Percentiles rank a stretch among this genome's conserved stretches.
Conservation (phyloP, 1,139 yeast species). For the Saccharomycopsis crataegensis region DNA sequence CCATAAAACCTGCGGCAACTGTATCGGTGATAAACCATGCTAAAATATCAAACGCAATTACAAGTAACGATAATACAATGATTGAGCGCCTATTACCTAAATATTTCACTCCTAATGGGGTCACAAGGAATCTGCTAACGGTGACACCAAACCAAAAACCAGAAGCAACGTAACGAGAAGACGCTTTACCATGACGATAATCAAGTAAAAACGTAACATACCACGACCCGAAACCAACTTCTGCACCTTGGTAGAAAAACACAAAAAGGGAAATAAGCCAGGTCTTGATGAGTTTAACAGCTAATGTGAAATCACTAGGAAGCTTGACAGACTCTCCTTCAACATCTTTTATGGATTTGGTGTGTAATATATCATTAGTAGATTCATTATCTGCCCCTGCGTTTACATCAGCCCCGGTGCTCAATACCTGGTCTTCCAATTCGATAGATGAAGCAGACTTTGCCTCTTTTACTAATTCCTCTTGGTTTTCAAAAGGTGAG, state of each 20-base stretch:
- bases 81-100: conserved; percentile 47
- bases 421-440: not conserved
- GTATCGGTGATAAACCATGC: conserved; percentile 41
- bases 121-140: conserved; percentile 42
- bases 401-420: not conserved
- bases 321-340: conserved; percentile 5
- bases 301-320: conserved; percentile 26
- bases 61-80: conserved; percentile 29
- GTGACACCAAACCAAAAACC: conserved; percentile 72
- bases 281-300: conserved; percentile 38
- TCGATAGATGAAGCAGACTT: conserved; percentile 11
- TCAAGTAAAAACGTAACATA: conserved; percentile 54
- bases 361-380: not conserved
- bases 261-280: conserved; percentile 51
- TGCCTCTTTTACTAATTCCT: conserved; percentile 12
- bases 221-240: conserved; percentile 69
- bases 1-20: conserved; percentile 38
- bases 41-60: conserved; percentile 35
- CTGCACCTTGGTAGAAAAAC: conserved; percentile 61
- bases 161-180: conserved; percentile 58
- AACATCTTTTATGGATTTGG: not conserved
- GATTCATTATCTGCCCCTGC: not conserved
- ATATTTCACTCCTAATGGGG: conserved; percentile 28
- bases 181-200: conserved; percentile 41
- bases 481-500: conserved; percentile 27